Evolutionary conservation across 2,329 filamentous ascomycete species (phyloP), one percentile per base, ranked within the genome.

Genomic region (Verticillium longisporum): DNA sequence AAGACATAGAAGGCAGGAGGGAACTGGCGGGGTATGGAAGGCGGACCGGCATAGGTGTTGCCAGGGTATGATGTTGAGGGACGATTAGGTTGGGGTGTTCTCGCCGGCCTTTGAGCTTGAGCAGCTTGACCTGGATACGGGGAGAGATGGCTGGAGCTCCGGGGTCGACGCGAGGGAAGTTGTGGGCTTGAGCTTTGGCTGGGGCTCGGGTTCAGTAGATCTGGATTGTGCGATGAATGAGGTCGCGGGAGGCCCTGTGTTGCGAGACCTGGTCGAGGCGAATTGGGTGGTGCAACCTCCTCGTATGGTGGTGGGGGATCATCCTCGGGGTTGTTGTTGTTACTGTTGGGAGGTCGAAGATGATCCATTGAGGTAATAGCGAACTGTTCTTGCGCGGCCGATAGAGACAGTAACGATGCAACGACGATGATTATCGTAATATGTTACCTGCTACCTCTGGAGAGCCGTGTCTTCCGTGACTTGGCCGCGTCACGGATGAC

Each of bases 1-100:
- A 65, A 66, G 53, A 66, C 60, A 38, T 61, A 63, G 61, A 66
- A 66, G 15, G 50, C 55, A 2, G 60, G 58, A 13, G 65, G 65
- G 57, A 66, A 66, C 50, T 62, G 63, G 38, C 65, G 61, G 6
- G 57, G 57, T 32, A 59, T 59, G 26, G 45, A 33, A 9, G 41
- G 56, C 6, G 56, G 56, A 7, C 37, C 56, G 3, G 26, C 26
- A 9, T 9, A 3, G 14, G 56, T 37, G 18, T 50, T 31, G 37
- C 41, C 14, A 7, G 26, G 11, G 14, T 33, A 15, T 11, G 37
- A 3, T n/a, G 37, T 18, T 21, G 38, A 31, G n/a, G 38, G 26
- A 38, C 31, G 37, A n/a, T 21, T 21, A n/a, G 56, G 21, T 13
- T 33, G 37, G 11, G 55, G 7, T 37, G 33, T 11, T 21, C 37